Conservation (phyloP, 805 yeast species). For the Torulaspora microellipsoides region DNA sequence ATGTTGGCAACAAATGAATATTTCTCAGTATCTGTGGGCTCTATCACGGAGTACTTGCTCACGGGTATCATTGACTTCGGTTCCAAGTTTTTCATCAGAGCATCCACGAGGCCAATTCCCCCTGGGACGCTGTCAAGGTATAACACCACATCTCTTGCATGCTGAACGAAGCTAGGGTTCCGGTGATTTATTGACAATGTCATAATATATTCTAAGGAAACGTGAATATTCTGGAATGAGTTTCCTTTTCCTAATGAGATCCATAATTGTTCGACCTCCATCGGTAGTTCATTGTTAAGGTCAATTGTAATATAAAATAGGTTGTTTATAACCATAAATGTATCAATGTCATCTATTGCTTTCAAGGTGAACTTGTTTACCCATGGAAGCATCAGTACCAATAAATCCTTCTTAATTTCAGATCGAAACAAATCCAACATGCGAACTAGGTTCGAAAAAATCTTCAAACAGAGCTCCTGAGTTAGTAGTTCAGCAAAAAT, state of each 20-base stretch:
- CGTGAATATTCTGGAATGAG: slow-evolving; percentile 63
- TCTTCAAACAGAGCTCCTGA: slow-evolving; percentile 57
- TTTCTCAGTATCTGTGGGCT: slow-evolving; percentile 35
- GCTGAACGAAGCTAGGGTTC: slow-evolving; percentile 69
- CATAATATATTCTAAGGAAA: slow-evolving; percentile 65
- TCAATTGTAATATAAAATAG: slow-evolving; percentile 80
- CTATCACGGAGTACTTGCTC: slow-evolving; percentile 39
- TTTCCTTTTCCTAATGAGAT: slow-evolving; percentile 80
- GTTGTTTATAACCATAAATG: slow-evolving; percentile 71
- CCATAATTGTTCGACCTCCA: slow-evolving; percentile 94
- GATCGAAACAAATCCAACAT: slow-evolving; percentile 56
- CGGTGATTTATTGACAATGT: slow-evolving; percentile 63
- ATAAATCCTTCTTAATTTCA: slow-evolving; percentile 66
- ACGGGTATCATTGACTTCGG: slow-evolving; percentile 87
- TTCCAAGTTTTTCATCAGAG: slow-evolving; percentile 62
- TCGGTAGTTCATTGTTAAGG: slow-evolving; percentile 67
- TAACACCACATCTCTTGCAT: slow-evolving; percentile 75
- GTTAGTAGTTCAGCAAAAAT: slow-evolving; percentile 57
- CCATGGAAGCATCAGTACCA: slow-evolving; percentile 87
- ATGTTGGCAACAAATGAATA: slow-evolving; percentile 78
- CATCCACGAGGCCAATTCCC: slow-evolving; percentile 51
- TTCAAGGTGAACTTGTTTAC: slow-evolving; percentile 74
- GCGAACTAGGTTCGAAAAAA: slow-evolving; percentile 68
- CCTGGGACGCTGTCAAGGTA: slow-evolving; percentile 56
- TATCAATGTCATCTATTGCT: slow-evolving; percentile 40